Base-by-base conservation (phyloP, 495 filamentous ascomycete genomes). In the Cercophora sp. region DNA sequence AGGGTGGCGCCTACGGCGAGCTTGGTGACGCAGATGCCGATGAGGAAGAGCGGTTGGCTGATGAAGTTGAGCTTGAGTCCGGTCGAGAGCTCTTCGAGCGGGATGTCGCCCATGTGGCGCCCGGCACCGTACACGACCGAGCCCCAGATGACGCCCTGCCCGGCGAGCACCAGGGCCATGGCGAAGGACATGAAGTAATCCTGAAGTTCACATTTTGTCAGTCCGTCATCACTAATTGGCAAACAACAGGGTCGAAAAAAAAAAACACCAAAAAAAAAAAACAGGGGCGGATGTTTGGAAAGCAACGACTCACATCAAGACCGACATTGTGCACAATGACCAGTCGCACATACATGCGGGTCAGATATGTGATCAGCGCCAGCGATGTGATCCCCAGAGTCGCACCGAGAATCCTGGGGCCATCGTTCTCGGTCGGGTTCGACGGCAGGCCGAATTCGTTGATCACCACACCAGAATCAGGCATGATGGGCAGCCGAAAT, bases 1-100 rank as follows among this genome's bases (percentile, higher is more conserved):
- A 78, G 54, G 31, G 75, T 74, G 6, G 77, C 55, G 0, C 71
- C 73, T 42, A 77, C 67, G n/a, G 73, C 70, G 31, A 75, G 52
- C 55, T 79, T 79, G 41, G 73, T 71, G n/a, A 73, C 50, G 13
- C 66, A 63, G 40, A 78, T 72, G 2, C 60, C 66, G 56, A 63
- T 65, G 4, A 75, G 58, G 26, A 63, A 73, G 34, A 78, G 64
- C 5, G 59, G 16, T 65, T 55, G 26, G 67, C 61, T 68, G 26
- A 70, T 64, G 31, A 75, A 75, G 48, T 76, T 78, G 44, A 76
- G 48, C 43, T 73, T 69, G 37, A 72, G 57, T 8, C 53, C 63
- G 18, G 52, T 35, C 8, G 64, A 43, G 29, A 57, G 35, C 10
- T 65, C 48, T 6, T 58, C 54, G 13, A 29, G 54, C 10, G 56